Base-by-base conservation (phyloP, 306 rosid species). In the Sindora glabra region DNA sequence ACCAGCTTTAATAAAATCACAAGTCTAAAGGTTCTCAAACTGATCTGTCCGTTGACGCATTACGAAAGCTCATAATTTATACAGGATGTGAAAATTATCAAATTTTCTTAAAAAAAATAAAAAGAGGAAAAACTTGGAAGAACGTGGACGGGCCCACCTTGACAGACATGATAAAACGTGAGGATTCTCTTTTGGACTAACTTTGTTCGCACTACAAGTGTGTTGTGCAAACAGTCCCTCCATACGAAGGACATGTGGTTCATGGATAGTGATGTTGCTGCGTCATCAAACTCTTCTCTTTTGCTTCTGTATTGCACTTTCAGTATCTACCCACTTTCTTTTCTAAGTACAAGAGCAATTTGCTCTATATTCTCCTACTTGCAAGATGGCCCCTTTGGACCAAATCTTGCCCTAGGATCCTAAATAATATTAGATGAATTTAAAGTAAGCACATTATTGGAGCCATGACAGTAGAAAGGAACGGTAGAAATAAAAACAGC, bases 91-190 rank as follows among this genome's bases (percentile, higher is more conserved):
- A 53, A 29, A 38, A 27, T 48, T 27, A 18, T 62, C 58, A 56
- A 40, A 33, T 75, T 68, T 69, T 59, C 72, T 75, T 75, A 45
- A 41, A n/a, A n/a, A n/a, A n/a, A n/a, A n/a, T n/a, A n/a, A n/a
- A 57, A 58, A 44, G 59, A 60, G 45, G 34, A 9, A 27, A 39
- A n/a, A n/a, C n/a, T 11, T 4, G 33, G 39, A 42, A 33, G 24
- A 42, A 34, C 12, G n/a, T 36, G 1, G 14, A 39, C 37, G 50
- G 68, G 60, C 59, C 76, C 64, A 57, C 12, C n/a, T n/a, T 49
- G 56, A 49, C 14, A 30, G 24, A 27, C 14, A 46, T 41, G 62
- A 44, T 51, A 64, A 60, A 34, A 64, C 26, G 24, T 21, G 61
- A 64, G 25, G 12, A 18, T 42, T 65, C 2, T 13, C 44, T 66